Evolutionary conservation across 2,329 filamentous ascomycete genomes (phyloP).

Genomic region (Alternaria sp.): DNA sequence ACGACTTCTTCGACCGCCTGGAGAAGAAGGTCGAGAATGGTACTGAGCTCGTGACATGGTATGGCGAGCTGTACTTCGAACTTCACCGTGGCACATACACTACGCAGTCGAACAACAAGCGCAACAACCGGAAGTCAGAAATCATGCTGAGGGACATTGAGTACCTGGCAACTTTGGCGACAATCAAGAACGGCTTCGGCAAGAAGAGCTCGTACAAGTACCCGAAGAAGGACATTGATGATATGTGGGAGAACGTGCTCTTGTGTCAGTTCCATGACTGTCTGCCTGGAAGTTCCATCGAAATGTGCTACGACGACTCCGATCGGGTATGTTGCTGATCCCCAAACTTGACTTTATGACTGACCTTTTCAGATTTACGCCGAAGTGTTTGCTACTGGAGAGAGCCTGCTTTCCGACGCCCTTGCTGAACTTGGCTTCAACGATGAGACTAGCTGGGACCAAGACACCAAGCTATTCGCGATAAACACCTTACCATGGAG

Average conservation of each 20-base stretch:
- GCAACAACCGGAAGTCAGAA: conserved; percentile 87
- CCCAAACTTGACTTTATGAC: background rate
- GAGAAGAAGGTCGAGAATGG: conserved; percentile 74
- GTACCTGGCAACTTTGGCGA: conserved; percentile 83
- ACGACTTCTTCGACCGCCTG: conserved; percentile 89
- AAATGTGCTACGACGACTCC: conserved; percentile 98
- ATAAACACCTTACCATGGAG: conserved; percentile 90
- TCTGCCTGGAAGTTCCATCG: conserved; percentile 90
- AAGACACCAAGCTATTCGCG: conserved; percentile 62
- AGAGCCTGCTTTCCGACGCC: conserved; percentile 73
- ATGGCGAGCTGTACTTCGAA: conserved; percentile 97
- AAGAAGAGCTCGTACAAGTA: conserved; percentile 72
- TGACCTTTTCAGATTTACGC: conserved; percentile 67
- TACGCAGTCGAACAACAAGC: conserved; percentile 96
- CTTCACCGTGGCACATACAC: conserved; percentile 97
- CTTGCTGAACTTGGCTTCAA: conserved; percentile 70
- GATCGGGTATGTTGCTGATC: conserved; percentile 63
- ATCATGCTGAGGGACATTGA: conserved; percentile 86
- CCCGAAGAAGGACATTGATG: conserved; percentile 90
- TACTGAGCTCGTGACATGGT: conserved; percentile 88
- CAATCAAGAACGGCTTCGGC: conserved; percentile 66
- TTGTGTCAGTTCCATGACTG: conserved; percentile 99
- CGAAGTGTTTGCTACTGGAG: conserved; percentile 77
- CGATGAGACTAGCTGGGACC: conserved; percentile 49
- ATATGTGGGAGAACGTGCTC: conserved; percentile 92